Conservation (phyloP, 2,329 filamentous ascomycete genomes). For the Macrophomina tecta region DNA sequence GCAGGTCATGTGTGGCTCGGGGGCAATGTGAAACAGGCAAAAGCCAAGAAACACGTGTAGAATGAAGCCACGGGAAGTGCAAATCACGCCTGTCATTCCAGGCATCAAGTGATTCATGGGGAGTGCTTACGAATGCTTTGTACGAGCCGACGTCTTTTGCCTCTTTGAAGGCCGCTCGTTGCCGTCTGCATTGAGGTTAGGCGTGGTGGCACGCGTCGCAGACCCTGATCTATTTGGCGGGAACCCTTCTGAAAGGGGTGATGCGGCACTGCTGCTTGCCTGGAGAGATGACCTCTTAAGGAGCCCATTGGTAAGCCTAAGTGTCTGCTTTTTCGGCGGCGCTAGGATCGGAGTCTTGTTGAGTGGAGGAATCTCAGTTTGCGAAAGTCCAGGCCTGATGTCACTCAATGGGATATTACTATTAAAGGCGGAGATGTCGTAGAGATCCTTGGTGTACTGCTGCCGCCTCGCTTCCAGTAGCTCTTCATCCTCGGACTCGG, state of each 20-base stretch:
- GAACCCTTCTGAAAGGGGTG: conserved; percentile 22
- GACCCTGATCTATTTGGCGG: conserved; percentile 25
- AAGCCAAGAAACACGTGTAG: conserved; percentile 27
- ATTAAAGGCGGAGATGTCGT: conserved; percentile 13
- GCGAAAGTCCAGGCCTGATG: conserved; percentile 10
- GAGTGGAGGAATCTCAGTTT: conserved; percentile 2
- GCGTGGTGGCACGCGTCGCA: conserved; percentile 27
- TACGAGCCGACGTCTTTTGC: conserved; percentile 27
- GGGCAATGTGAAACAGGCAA: conserved; percentile 27
- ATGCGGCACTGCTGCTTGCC: conserved; percentile 21
- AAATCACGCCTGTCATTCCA: conserved; percentile 5
- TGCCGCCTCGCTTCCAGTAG: conserved; percentile 16
- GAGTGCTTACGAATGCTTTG: conserved; percentile 28
- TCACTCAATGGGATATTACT: conserved; percentile 8
- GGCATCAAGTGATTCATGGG: conserved; percentile 12
- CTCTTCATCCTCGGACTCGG: conserved; percentile 24
- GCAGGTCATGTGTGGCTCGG: conserved; percentile 7
- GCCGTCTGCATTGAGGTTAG: conserved; percentile 27
- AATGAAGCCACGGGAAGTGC: conserved; percentile 14
- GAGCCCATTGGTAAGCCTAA: conserved; percentile 26
- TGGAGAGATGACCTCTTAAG: conserved; percentile 24
- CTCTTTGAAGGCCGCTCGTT: conserved; percentile 25
- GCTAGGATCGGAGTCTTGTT: conserved; percentile 9
- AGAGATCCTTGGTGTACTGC: conserved; percentile 9
- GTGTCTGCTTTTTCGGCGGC: conserved; percentile 23